Base-by-base conservation (phyloP, 1,139 yeast genomes). In the Yamadazyma spencermartinsiae region DNA sequence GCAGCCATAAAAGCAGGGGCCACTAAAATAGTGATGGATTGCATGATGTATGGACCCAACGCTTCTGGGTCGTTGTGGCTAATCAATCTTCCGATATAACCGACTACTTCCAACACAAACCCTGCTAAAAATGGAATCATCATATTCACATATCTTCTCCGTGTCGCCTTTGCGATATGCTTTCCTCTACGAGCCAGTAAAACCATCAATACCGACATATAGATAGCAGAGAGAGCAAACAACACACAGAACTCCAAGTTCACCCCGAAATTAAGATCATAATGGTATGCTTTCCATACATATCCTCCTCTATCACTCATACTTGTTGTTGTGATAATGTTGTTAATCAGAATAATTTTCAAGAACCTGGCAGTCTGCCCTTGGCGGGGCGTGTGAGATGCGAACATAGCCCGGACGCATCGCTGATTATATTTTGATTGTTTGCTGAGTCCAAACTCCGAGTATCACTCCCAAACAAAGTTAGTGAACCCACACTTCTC, bases 1-100 rank as follows among this genome's bases (percentile, higher is more conserved):
- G 75, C 77, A 1, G 76, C 72, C 41, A 61, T 60, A 32, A 73
- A 51, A 1, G 72, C 60, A 2, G 79, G 77, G 0, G 77, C 72
- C 19, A 73, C 52, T 21, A 71, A 46, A 19, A 67, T 50, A 8
- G 65, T 49, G 11, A 42, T 30, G 0, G 65, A 42, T 45, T 71
- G 75, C 5, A 59, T 47, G 27, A 66, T 56, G 44, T 61, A 73
- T 1, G 69, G 59, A 1, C 47, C 48, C 13, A 64, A 43, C 1
- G 40, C 36, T 4, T 41, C 39, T 5, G 45, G 43, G 11, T 52
- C 35, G 3, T 38, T 31, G 21, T 52, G 41, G 4, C 66, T 58
- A 2, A 49, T 33, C 15, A 52, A 40, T 44, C 77, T 55, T 4
- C 57, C 58, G 26, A 54, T 50, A 44, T 67, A 70, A 2, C 77